Evolutionary conservation across 2,329 filamentous ascomycete genomes (phyloP).

Genomic region (Ophidiomyces ophidiicola): DNA sequence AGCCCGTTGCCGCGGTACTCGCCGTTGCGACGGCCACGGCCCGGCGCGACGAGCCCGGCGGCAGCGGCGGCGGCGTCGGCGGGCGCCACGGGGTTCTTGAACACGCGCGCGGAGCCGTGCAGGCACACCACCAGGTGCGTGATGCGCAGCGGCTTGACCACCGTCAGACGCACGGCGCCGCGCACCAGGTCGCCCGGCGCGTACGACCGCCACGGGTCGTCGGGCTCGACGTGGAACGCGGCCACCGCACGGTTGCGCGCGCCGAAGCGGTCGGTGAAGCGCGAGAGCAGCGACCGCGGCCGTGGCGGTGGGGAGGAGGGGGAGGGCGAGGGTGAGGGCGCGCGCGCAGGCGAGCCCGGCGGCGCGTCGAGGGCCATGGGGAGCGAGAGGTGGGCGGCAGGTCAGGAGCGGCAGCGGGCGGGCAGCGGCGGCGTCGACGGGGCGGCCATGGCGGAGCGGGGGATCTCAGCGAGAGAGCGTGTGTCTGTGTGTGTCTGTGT

Average conservation of each 20-base stretch:
- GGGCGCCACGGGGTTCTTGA: conserved; percentile 48
- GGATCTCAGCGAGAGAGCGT: no score
- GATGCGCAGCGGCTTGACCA: conserved; percentile 48
- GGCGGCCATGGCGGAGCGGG: no score
- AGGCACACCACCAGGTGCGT: conserved; percentile 52
- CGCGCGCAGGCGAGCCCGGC: no score
- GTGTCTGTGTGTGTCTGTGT: no score
- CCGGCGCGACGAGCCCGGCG: conserved; percentile 41
- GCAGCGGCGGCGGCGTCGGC: conserved; percentile 42
- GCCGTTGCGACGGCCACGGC: conserved; percentile 40
- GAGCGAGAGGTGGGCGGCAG: no score
- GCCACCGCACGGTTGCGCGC: conserved; percentile 44
- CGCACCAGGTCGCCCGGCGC: conserved; percentile 50
- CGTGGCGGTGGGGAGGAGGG: conserved; percentile 29
- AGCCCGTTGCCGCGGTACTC: conserved; percentile 54
- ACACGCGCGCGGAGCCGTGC: conserved; percentile 54
- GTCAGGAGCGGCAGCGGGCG: no score
- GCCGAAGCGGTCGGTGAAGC: conserved; percentile 45
- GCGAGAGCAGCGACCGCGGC: conserved; percentile 39
- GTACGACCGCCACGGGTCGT: conserved; percentile 52
- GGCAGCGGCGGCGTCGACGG: no score
- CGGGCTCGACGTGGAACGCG: conserved; percentile 50
- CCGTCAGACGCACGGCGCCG: conserved; percentile 48
- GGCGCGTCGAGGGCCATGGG: no score
- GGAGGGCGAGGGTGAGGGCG: no score